phyloP scores from a whole-genome alignment of 2,329 filamentous ascomycete genomes.

The Alternaria longipes region DNA sequence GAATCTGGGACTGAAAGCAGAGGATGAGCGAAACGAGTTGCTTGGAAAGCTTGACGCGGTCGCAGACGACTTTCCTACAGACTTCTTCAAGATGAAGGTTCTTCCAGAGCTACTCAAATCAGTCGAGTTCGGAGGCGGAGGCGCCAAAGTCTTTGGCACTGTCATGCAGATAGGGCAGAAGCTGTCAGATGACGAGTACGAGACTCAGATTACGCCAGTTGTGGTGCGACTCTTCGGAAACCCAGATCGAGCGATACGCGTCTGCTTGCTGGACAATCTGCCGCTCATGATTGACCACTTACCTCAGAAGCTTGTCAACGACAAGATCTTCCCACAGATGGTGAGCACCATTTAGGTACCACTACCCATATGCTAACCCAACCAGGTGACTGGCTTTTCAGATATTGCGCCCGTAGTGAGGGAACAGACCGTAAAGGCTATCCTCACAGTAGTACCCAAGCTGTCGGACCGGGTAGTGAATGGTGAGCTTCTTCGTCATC shows the following conservation, averaged over 20 bases:
- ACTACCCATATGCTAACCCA: conserved; percentile 34
- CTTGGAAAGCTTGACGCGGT: conserved; percentile 84
- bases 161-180: conserved; percentile 93
- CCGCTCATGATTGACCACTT: conserved; percentile 91
- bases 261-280: conserved; percentile 88
- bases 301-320: conserved; percentile 87
- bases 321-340: conserved; percentile 96
- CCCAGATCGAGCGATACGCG: conserved; percentile 89
- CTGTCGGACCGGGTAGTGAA: conserved; percentile 93
- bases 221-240: conserved; percentile 88
- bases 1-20: conserved; percentile 86
- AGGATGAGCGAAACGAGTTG: conserved; percentile 84
- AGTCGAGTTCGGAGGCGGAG: conserved; percentile 96
- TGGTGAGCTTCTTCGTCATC: conserved; percentile 86
- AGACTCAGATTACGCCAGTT: conserved; percentile 82
- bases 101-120: conserved; percentile 96
- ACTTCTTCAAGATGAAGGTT: conserved; percentile 98
- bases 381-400: conserved; percentile 88
- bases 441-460: conserved; percentile 86
- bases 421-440: conserved; percentile 95
- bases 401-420: conserved; percentile 89
- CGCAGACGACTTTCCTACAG: conserved; percentile 93
- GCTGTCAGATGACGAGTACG: conserved; percentile 88
- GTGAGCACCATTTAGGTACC: conserved; percentile 55
- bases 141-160: conserved; percentile 86